Evolutionary conservation across 2,329 filamentous ascomycete genomes (phyloP), one percentile per base, ranked within the genome.

Genomic region (Xylaria polymorpha): DNA sequence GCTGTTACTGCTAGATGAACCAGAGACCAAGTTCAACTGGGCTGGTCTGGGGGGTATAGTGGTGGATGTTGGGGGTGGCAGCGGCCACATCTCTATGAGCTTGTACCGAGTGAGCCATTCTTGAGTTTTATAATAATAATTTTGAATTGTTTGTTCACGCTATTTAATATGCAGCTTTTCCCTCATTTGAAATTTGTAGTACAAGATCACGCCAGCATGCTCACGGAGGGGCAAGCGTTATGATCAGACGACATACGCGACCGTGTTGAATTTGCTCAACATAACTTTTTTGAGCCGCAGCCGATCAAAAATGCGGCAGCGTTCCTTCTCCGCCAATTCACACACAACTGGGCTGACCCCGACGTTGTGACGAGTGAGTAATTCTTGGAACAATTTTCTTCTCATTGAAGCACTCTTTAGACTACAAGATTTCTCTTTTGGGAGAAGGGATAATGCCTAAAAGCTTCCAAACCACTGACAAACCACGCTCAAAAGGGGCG

Each of bases 31-130:
- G n/a, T 75, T 73, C 48, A 68, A 69, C 6, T 74, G 75, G 71
- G 51, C 56, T 1, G 69, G 57, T n/a, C 63, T 76, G 12, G 51
- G 43, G 1, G 67, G 71, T 0, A 66, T 56, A 1, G 72, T 77
- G 10, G 72, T 77, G 3, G 75, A 77, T n/a, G 65, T 75, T 0
- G 76, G 76, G 0, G 75, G 76, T 44, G 76, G 73, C 12, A 76
- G 69, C 53, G 76, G 76, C 2, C 72, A 76, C 46, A 35, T 72
- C 15, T 66, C 70, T 6, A 71, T 72, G 25, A 29, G 25, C 25
- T 29, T 29, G 25, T 29, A 4, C 25, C 2, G 25, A 29, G 25
- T 29, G 4, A 29, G 25, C 4, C 25, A 29, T 29, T 29, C 25
- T 29, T 29, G 25, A 29, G 25, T 4, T 29, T 29, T n/a, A n/a